Base-by-base conservation (phyloP, 1,139 yeast species). In the Yamadazyma trypodendri region DNA sequence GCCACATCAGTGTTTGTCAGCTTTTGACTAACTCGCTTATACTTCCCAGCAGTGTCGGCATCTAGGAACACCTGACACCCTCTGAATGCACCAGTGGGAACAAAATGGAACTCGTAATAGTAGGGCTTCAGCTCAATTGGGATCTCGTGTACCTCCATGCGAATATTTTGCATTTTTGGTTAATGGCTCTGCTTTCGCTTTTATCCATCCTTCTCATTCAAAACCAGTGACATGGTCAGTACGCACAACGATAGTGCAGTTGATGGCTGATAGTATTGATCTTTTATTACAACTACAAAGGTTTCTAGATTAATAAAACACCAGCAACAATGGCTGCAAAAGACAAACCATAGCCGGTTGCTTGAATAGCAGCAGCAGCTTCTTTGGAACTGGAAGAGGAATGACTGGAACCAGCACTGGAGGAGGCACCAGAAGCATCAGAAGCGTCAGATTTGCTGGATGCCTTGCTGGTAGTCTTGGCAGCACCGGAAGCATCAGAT, bases 251-350 rank as follows among this genome's bases (percentile, higher is more conserved):
- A n/a, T n/a, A n/a, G n/a, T n/a, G n/a, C n/a, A n/a, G n/a, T n/a
- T n/a, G n/a, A n/a, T n/a, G n/a, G n/a, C n/a, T n/a, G n/a, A n/a
- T n/a, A n/a, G n/a, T n/a, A n/a, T n/a, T n/a, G n/a, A n/a, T n/a
- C 16, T 12, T 14, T 24, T 24, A 12, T 21, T 14, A 15, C 7
- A 9, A 27, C 20, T 27, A 27, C 11, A 11, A 15, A 12, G 6
- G 12, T 12, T 15, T 27, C 34, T 47, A 48, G 34, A 47, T 36
- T 32, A 48, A 47, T 35, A 48, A 41, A 27, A 44, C 29, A 30
- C 51, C 52, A 24, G 48, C 52, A 34, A 40, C 40, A 3, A 45
- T n/a, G 34, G 52, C 50, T 24, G 36, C 45, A 15, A 41, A 25
- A 9, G 46, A 36, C 37, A 48, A 45, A 10, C 50, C 50, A 27